These are phyloP conservation scores for Drosera spatulata DNA, from an alignment of 179 eudicot species.

Conservation along the genomic window DNA sequence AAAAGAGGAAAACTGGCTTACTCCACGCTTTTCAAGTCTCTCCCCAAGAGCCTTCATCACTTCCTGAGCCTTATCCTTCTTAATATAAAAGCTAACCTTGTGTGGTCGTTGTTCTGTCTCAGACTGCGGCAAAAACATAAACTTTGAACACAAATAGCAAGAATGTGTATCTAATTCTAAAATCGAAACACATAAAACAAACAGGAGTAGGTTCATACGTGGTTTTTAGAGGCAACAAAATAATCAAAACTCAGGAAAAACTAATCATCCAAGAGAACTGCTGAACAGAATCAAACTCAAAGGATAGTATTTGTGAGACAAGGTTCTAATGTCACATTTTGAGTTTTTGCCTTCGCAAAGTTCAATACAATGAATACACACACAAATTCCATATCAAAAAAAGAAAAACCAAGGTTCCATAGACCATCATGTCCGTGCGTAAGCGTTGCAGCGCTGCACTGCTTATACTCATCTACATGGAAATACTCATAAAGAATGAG, in stretches of 20 bases:
- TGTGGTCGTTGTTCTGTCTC: slow-evolving; percentile 92
- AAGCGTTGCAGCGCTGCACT: no score
- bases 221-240: neutral
- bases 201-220: neutral
- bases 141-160: neutral
- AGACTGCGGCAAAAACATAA: slow-evolving; percentile 37
- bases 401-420: no score
- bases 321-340: neutral
- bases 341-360: no score
- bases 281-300: no score
- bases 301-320: no score
- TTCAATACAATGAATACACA: no score
- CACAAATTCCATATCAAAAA: no score
- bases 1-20: slow-evolving; percentile 10
- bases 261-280: no score
- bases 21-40: slow-evolving; percentile 69
- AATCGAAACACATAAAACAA: neutral
- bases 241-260: neutral
- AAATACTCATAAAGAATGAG: no score
- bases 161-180: neutral
- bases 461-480: no score
- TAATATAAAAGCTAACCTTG: slow-evolving; percentile 82
- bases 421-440: no score
- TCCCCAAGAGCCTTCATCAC: slow-evolving; percentile 60
- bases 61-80: slow-evolving; percentile 79